A percentile compares a stretch with the other conserved stretches of the same genome.
phyloP scores from a whole-genome alignment of 805 yeast species.

The Tetrapisispora nanseiensis region DNA sequence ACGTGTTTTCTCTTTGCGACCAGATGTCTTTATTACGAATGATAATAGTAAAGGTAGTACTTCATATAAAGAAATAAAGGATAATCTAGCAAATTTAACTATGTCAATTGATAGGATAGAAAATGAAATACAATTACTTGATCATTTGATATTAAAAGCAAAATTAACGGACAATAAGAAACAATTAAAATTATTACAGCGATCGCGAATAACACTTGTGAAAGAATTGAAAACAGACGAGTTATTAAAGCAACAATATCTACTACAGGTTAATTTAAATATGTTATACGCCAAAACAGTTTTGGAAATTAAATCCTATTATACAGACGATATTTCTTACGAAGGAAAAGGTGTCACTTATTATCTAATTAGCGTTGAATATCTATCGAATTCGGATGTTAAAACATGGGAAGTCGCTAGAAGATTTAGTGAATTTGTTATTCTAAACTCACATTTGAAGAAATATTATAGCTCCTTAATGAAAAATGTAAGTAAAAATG shows the following conservation, averaged over 20 bases:
- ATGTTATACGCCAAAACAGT: slow-evolving; percentile 60
- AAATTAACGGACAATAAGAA: slow-evolving; percentile 69
- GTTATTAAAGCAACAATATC: slow-evolving; percentile 65
- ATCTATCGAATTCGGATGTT: slow-evolving; percentile 38
- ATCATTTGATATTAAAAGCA: slow-evolving; percentile 66
- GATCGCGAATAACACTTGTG: slow-evolving; percentile 56
- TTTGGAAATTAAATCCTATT: slow-evolving; percentile 39
- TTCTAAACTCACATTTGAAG: slow-evolving; percentile 55
- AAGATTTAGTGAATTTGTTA: slow-evolving; percentile 74
- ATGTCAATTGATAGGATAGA: slow-evolving; percentile 48
- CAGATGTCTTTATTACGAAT: neutral
- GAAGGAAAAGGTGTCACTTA: slow-evolving; percentile 52
- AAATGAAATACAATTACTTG: slow-evolving; percentile 54
- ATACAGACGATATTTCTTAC: slow-evolving; percentile 39
- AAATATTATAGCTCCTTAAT: slow-evolving; percentile 40
- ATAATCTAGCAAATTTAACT: slow-evolving; percentile 52
- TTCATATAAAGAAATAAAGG: slow-evolving; percentile 32
- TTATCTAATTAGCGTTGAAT: slow-evolving; percentile 70
- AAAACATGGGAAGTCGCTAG: slow-evolving; percentile 91
- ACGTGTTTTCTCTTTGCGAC: neutral
- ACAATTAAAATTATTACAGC: slow-evolving; percentile 57
- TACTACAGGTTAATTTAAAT: slow-evolving; percentile 75
- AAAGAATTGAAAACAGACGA: slow-evolving; percentile 69
- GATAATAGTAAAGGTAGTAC: slow-evolving; percentile 1
- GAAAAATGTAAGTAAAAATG: slow-evolving; percentile 38